Percentiles rank a stretch among this genome's conserved stretches.
phyloP scores from a whole-genome alignment of 1,284 basidiomycete genomes.

The Vanrija sp. region DNA sequence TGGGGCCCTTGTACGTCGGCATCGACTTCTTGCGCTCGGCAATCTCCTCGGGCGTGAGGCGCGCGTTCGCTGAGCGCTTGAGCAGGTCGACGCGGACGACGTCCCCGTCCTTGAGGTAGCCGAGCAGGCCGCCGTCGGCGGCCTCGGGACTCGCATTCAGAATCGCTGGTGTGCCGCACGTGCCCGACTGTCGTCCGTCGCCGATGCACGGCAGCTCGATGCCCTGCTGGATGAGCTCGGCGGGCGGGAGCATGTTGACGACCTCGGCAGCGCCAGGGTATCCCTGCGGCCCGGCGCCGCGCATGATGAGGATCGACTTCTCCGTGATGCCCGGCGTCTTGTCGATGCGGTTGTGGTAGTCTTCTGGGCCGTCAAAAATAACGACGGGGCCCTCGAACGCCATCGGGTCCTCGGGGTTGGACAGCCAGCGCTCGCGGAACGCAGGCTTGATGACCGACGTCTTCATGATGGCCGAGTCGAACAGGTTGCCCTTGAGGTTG shows the following conservation, averaged over 20 bases:
- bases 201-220: slow-evolving; percentile 49
- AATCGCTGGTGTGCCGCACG: slow-evolving; percentile 46
- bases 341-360: slow-evolving; percentile 46
- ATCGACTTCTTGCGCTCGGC: slow-evolving; percentile 36
- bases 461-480: slow-evolving; percentile 51
- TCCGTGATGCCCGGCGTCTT: slow-evolving; percentile 24
- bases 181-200: slow-evolving; percentile 48
- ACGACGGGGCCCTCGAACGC: slow-evolving; percentile 49
- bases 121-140: slow-evolving; percentile 44
- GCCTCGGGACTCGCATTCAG: slow-evolving; percentile 49
- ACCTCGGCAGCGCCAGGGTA: slow-evolving; percentile 48
- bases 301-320: slow-evolving; percentile 45
- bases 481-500: slow-evolving; percentile 45
- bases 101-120: slow-evolving; percentile 46
- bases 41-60: slow-evolving; percentile 34
- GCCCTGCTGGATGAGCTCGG: slow-evolving; percentile 44
- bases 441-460: slow-evolving; percentile 44
- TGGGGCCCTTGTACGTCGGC: slow-evolving; percentile 31
- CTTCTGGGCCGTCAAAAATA: slow-evolving; percentile 48
- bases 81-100: slow-evolving; percentile 44
- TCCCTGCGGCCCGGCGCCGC: slow-evolving; percentile 45
- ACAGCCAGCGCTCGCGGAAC: slow-evolving; percentile 44
- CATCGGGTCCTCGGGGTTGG: slow-evolving; percentile 44
- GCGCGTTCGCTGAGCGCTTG: slow-evolving; percentile 39
- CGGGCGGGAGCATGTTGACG: slow-evolving; percentile 49